Conservation (phyloP, 257 asterid genomes). For the Nicotiana knightiana region DNA sequence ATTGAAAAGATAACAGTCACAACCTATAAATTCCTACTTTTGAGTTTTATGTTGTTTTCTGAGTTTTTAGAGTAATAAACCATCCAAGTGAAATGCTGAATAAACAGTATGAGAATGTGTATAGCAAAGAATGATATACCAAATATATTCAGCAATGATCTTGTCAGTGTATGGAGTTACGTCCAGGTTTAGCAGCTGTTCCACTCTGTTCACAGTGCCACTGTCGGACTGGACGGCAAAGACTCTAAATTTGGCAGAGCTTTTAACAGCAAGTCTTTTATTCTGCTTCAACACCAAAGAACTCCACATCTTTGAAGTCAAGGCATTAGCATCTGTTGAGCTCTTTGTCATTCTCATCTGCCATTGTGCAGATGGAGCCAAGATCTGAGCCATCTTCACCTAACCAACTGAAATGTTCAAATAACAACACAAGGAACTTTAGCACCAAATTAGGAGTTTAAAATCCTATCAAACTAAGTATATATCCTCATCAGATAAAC, state of each 20-base stretch:
- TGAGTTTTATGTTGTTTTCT: neutral
- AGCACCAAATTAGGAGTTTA: neutral
- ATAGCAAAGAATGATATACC: conserved; percentile 34
- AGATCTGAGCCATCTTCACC: conserved; percentile 78
- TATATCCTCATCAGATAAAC: neutral
- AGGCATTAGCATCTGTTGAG: conserved; percentile 47
- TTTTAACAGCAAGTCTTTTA: conserved; percentile 50
- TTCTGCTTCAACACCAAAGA: conserved; percentile 61
- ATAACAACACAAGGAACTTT: conserved; percentile 6
- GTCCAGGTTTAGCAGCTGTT: conserved; percentile 83
- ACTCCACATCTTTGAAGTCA: conserved; percentile 67
- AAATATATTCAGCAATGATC: conserved; percentile 91
- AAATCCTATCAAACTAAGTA: too few species aligned
- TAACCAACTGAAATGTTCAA: conserved; percentile 20
- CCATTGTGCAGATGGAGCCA: conserved; percentile 98
- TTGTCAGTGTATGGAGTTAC: conserved; percentile 73
- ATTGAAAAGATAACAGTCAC: neutral
- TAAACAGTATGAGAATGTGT: neutral
- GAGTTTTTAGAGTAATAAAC: neutral
- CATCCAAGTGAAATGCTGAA: neutral
- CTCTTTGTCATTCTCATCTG: conserved; percentile 65
- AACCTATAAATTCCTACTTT: neutral
- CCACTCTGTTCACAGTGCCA: conserved; percentile 76
- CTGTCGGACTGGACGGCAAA: conserved; percentile 49
- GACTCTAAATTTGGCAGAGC: conserved; percentile 58